Base-by-base conservation (phyloP, 306 rosid genomes). In the Vigna mungo region DNA sequence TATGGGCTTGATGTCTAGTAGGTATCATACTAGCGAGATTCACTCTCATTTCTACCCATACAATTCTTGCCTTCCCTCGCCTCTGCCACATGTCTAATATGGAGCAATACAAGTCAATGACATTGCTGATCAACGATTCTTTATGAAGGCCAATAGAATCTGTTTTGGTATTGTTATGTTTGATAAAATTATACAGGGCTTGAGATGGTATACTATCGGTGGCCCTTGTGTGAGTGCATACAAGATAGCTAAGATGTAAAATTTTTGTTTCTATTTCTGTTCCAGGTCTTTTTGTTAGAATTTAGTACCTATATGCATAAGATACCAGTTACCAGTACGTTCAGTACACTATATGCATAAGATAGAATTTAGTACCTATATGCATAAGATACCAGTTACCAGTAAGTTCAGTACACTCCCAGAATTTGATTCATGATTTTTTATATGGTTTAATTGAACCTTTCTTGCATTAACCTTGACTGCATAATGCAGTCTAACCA, bases 1-100 rank as follows among this genome's bases (percentile, higher is more conserved):
- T 89, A 92, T 10, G 99, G 99, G 75, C 85, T 96, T 34, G 90
- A 86, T 81, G 97, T 86, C 63, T 78, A 84, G 82, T 77, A 41
- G 54, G 56, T 27, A 39, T 78, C 58, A 53, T 46, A 62, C 47
- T 23, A 30, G 34, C n/a, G 25, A 16, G 71, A 60, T 60, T 25
- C 41, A 16, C 25, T 6, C 11, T 17, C 15, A 4, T 48, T 81
- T 62, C 61, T 5, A 43, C 13, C 68, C 59, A 16, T 61, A 56
- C 25, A 52, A 59, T 71, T 36, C 51, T 55, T 65, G 34, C 41
- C 58, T 43, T 46, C 71, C 55, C 32, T 78, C 71, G 74, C 55
- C 32, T 78, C 67, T 8, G 49, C 69, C 71, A 14, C 67, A 14
- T 71, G 43, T 82, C 66, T 25, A 44, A 25, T 39, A 32, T 74